Base-by-base conservation (phyloP, 2,329 filamentous ascomycete species). In the Botrytis pseudocinerea region DNA sequence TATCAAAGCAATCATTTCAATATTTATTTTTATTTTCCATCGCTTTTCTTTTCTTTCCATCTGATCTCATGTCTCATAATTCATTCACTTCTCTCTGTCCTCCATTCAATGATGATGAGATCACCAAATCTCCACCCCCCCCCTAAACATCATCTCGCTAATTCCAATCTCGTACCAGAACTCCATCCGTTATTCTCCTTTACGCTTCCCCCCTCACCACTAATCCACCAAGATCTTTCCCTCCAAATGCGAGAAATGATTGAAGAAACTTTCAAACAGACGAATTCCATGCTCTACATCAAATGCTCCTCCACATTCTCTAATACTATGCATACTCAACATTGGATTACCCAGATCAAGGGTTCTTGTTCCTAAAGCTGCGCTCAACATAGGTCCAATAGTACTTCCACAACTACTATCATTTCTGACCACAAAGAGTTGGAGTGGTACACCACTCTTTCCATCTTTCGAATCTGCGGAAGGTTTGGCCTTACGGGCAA, bases 341-440 rank as follows among this genome's bases (percentile, higher is more conserved):
- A 70, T 70, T 8, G 95, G 92, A 83, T 98, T 98, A 16, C 95
- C 95, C 73, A 98, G 84, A 83, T 99, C 96, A 62, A 99, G 86
- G 2, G 96, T 98, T 75, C 96, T 87, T 71, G 94, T 90, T 73
- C 96, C 96, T 78, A 98, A 85, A 74, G 91, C 91, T 38, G 95
- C 94, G 71, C 92, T 93, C 63, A 98, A 86, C 91, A 98, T 98
- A n/a, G 96, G 96, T 0, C 96, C 96, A 80, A 99, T 99, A 51
- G 96, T 99, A 84, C 93, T 95, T 72, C 96, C 96, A 82, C 96
- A 99, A 70, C 92, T 90, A 6, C 92, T 96, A 82, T 99, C 96
- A 83, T 99, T 99, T 80, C 95, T 90, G 64, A 98, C 95, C 59
- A 99, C 96, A 80, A 98, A 98, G 57, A 98, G 85, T 85, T 99